Percentiles rank a stretch among this genome's conserved stretches.
phyloP scores from a whole-genome alignment of 2,329 filamentous ascomycete species.

The Penicillium sp. region DNA sequence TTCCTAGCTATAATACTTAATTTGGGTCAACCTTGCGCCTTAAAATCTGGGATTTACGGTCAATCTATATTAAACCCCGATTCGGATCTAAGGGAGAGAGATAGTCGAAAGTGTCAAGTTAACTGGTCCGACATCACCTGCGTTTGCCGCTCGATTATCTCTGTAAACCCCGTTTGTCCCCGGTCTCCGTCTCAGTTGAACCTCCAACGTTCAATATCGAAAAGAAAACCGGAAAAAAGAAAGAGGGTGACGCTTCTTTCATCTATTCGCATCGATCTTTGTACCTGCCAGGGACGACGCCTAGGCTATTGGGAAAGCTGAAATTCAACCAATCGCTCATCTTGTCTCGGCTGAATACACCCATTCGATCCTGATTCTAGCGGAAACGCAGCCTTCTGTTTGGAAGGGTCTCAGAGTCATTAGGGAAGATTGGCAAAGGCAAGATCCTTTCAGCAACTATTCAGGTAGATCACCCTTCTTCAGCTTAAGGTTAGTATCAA shows the following conservation, averaged over 20 bases:
- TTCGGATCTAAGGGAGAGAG: conserved; percentile 13
- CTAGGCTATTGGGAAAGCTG: background rate
- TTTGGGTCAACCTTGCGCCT: conserved; percentile 19
- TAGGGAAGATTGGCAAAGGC: background rate
- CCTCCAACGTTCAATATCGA: background rate
- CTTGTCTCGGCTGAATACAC: conserved; percentile 24
- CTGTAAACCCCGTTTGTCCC: conserved; percentile 17
- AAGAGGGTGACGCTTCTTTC: background rate
- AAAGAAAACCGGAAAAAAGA: background rate
- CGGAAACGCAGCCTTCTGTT: conserved; percentile 12
- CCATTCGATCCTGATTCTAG: background rate
- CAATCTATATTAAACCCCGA: background rate
- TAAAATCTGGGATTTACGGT: conserved; percentile 8
- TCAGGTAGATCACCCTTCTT: conserved; percentile 8
- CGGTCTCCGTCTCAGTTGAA: conserved; percentile 7
- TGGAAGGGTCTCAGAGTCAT: conserved; percentile 21
- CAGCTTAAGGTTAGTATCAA: conserved; percentile 32
- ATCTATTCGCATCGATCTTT: background rate
- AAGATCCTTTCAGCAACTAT: background rate
- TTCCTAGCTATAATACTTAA: conserved; percentile 32
- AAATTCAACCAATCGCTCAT: conserved; percentile 1
- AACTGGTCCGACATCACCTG: conserved; percentile 3
- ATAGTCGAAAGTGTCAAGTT: conserved; percentile 11
- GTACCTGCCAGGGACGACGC: background rate
- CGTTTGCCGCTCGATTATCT: conserved; percentile 20